Evolutionary conservation across 1,284 basidiomycete species (phyloP).

Genomic region (Amylostereum chailletii): DNA sequence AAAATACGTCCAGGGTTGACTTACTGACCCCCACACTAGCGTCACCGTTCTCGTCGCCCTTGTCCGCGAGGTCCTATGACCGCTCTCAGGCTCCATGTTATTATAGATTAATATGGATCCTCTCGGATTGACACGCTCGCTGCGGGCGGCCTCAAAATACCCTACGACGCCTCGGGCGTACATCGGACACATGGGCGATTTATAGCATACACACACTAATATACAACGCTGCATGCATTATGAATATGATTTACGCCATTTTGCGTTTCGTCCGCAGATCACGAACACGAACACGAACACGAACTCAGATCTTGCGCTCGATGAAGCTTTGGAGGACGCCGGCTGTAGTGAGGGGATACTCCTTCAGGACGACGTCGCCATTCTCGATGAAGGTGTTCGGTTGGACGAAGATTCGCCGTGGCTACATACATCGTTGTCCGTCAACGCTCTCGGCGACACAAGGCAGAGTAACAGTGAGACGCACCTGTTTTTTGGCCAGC

Average conservation of each 20-base stretch:
- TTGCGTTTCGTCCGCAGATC: background rate
- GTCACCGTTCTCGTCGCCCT: constrained; percentile 55
- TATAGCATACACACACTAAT: too few relatives aligned
- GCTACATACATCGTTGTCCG: constrained; percentile 30
- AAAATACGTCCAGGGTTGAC: constrained; percentile 6
- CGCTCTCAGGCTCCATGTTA: too few relatives aligned
- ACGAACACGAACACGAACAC: background rate
- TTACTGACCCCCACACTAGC: constrained; percentile 22
- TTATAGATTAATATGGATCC: too few relatives aligned
- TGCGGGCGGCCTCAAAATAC: too few relatives aligned
- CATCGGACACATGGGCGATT: too few relatives aligned
- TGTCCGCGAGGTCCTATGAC: constrained; percentile 42
- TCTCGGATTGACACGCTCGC: too few relatives aligned
- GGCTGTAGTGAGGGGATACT: constrained; percentile 63
- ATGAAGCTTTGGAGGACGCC: constrained; percentile 78
- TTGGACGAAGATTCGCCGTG: constrained; percentile 77
- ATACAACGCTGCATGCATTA: too few relatives aligned
- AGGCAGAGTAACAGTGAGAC: constrained; percentile 15
- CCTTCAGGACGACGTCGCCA: constrained; percentile 63
- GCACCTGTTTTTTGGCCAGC: constrained; percentile 69
- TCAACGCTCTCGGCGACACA: constrained; percentile 1
- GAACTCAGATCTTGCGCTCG: constrained; percentile 51
- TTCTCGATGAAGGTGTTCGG: constrained; percentile 65
- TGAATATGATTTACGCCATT: background rate
- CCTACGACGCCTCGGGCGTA: too few relatives aligned